Base-by-base conservation (phyloP, 23 red algal species). In the Gracilaria caudata region DNA sequence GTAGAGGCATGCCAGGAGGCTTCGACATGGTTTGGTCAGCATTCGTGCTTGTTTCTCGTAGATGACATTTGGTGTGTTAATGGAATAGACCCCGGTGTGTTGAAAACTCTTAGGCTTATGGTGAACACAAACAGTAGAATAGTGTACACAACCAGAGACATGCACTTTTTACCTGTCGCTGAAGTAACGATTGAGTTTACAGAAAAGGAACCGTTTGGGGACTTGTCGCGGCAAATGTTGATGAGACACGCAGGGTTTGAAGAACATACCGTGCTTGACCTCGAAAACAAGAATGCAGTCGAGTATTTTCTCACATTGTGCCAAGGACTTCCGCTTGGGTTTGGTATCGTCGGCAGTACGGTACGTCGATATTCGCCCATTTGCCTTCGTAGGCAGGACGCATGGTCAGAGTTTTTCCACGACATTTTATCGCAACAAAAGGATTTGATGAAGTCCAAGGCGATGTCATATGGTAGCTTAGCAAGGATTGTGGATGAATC, bases 1-100 rank as follows among this genome's bases (percentile, higher is more conserved):
- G 6, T 43, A 37, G 71, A 46, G 9, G 71, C 71, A 35, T 28
- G 6, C 6, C 33, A 41, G 9, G 17, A 28, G 32, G 71, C 71
- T 35, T 41, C 32, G 37, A 4, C 4, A 45, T 77, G 71, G 71
- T 77, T 77, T 19, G 33, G 71, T 40, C 21, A 8, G 9, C 71
- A 77, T 45, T 28, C 71, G 24, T 77, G 71, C 40, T 32, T 77
- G 40, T 77, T 77, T 45, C 32, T 77, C 9, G 24, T 77, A 36
- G 71, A 77, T 46, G 71, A 77, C 17, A 37, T 77, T 45, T 41
- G 71, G 32, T 10, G 40, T 8, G 40, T 4, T 40, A 46, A 77
- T 41, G 71, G 40, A 40, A 77, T 77, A 40, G 40, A 77, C 17
- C 38, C 40, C 10, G 71, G 11, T 45, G 43, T 45, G 43, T 45